Evolutionary conservation across 1,284 basidiomycete species (phyloP), one percentile per base, ranked within the genome.

Genomic region (Puccinia hordei): DNA sequence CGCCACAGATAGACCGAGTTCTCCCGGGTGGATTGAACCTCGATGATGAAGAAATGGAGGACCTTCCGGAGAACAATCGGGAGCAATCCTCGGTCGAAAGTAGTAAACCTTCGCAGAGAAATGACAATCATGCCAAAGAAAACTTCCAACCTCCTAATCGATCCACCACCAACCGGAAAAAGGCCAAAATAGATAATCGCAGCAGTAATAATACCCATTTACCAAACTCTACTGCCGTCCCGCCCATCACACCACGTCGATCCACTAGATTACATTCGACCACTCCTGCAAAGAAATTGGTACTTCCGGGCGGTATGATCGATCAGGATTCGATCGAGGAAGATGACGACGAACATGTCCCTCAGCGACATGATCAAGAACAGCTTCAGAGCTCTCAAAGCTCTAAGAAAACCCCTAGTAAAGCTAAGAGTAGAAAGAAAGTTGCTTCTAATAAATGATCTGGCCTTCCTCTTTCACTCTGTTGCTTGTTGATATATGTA

Each of bases 191-290:
- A 24, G 51, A 53, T 30, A 49, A 49, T 27, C 66, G 44, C 3
- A 49, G n/a, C 66, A 69, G 35, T n/a, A 38, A 27, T 24, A 24
- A 30, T 66, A 6, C 5, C 6, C 63, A 66, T 24, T 12, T 44
- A 13, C 63, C 51, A 33, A 35, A 44, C 35, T 30, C 68, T 19
- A 19, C 27, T 27, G n/a, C 13, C n/a, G 46, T 49, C 38, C 57
- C 49, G 8, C 74, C 74, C 19, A 55, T 77, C 57, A 77, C 74
- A 9, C 74, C 74, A 6, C 61, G 74, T 35, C 33, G 74, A 30
- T 77, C 74, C 6, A 66, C 46, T 55, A 38, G 74, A 27, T 27
- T 77, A 5, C 59, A 76, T 65, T 76, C 61, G 13, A 53, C 61
- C 22, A 68, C 74, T n/a, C 74, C 65, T 10, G 49, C 59, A n/a